Evolutionary conservation across 2,329 filamentous ascomycete genomes (phyloP).

Genomic region (Albophoma yamanashiensis): DNA sequence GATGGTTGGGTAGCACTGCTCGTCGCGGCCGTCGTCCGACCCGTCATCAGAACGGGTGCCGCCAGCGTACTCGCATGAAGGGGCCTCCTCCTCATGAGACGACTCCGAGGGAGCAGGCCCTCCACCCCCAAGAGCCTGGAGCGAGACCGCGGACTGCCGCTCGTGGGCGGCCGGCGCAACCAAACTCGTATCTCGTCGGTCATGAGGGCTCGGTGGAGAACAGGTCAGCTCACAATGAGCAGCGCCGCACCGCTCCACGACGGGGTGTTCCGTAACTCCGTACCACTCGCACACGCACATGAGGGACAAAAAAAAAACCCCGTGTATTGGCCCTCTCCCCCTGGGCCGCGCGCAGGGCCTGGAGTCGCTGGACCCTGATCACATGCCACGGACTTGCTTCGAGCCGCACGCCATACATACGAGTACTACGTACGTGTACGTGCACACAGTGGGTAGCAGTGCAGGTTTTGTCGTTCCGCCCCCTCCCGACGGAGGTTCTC

Average conservation of each 20-base stretch:
- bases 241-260: neutral
- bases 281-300: too few relatives aligned
- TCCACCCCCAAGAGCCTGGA: neutral
- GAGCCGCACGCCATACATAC: neutral
- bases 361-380: neutral
- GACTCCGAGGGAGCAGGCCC: too few relatives aligned
- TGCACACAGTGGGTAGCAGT: neutral
- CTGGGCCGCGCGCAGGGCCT: neutral
- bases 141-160: neutral
- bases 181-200: neutral
- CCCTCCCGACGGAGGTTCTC: neutral
- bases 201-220: neutral
- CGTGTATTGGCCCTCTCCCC: neutral
- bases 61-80: neutral
- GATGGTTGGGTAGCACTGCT: neutral
- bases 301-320: neutral
- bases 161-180: neutral
- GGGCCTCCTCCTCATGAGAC: neutral
- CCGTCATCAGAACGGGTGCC: neutral
- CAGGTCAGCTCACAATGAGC: neutral
- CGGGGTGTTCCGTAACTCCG: too few relatives aligned
- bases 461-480: neutral
- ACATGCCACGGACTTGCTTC: neutral
- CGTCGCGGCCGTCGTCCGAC: neutral
- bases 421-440: too few relatives aligned